Percentiles rank a stretch among this genome's conserved stretches.
phyloP scores from a whole-genome alignment of 805 yeast genomes.

The Scheffersomyces lignosus region DNA sequence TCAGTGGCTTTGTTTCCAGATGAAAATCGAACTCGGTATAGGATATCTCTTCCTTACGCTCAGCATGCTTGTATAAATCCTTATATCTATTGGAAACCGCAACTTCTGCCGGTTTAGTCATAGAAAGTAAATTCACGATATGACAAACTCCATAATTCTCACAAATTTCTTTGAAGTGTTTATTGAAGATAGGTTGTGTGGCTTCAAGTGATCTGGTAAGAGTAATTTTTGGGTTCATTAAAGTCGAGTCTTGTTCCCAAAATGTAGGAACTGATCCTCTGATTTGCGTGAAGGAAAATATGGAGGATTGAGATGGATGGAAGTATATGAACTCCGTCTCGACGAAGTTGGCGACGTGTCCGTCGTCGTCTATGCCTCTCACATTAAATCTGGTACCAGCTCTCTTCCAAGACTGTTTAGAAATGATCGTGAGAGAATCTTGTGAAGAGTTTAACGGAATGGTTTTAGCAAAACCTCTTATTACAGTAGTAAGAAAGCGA shows the following conservation, averaged over 20 bases:
- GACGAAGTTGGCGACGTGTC: constrained; percentile 50
- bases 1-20: constrained; percentile 72
- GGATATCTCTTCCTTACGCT: constrained; percentile 30
- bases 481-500: constrained; percentile 85
- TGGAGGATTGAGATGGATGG: constrained; percentile 43
- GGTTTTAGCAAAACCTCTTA: constrained; percentile 93
- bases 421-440: constrained; percentile 70
- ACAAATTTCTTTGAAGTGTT: constrained; percentile 71
- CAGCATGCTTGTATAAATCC: constrained; percentile 44
- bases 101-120: constrained; percentile 71
- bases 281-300: constrained; percentile 80
- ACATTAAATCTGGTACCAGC: constrained; percentile 98
- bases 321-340: constrained; percentile 75
- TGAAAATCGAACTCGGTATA: constrained; percentile 93
- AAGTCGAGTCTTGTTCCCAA: constrained; percentile 96
- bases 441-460: constrained; percentile 39
- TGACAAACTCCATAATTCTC: constrained; percentile 85
- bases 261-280: constrained; percentile 95
- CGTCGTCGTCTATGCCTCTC: constrained; percentile 85
- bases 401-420: constrained; percentile 94
- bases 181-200: constrained; percentile 83
- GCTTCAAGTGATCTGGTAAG: constrained; percentile 90
- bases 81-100: constrained; percentile 68
- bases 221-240: constrained; percentile 87
- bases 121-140: constrained; percentile 79